Evolutionary conservation across 108 stramenopile genomes (phyloP).

Genomic region (Cyclostephanos invisitatus): DNA sequence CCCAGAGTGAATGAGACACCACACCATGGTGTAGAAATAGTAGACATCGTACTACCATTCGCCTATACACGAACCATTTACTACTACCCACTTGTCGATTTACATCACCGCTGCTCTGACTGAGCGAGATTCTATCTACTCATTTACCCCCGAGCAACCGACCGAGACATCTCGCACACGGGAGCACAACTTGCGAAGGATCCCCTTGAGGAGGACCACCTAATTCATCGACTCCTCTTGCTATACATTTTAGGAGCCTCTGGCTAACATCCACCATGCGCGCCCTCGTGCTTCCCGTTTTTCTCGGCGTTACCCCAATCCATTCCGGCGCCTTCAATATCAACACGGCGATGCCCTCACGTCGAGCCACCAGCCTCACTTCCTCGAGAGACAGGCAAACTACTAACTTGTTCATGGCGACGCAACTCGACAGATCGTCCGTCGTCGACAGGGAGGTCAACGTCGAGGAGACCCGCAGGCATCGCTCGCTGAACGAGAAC

Average conservation of each 20-base stretch:
- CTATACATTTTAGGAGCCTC: not conserved
- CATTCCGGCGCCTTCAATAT: not conserved
- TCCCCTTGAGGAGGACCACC: too few relatives aligned
- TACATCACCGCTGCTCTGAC: not conserved
- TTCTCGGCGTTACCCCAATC: not conserved
- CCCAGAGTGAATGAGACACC: too few relatives aligned
- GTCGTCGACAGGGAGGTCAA: constrained; percentile 2
- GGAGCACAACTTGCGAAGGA: too few relatives aligned
- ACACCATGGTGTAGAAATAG: too few relatives aligned
- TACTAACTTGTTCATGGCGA: not conserved
- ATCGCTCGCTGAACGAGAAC: not conserved
- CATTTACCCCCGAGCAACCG: too few relatives aligned
- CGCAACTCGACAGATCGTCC: not conserved
- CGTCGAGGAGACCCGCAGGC: not conserved
- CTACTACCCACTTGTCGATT: not conserved
- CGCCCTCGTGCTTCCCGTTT: not conserved
- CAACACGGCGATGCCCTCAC: not conserved
- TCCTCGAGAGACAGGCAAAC: not conserved
- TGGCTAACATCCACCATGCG: not conserved
- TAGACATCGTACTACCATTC: too few relatives aligned
- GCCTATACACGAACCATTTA: too few relatives aligned
- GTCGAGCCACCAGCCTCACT: not conserved
- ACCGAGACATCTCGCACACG: too few relatives aligned
- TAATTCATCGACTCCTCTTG: too few relatives aligned
- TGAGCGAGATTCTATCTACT: too few relatives aligned